phyloP scores from a whole-genome alignment of 2,329 filamentous ascomycete species.

The Fusarium vanettenii region DNA sequence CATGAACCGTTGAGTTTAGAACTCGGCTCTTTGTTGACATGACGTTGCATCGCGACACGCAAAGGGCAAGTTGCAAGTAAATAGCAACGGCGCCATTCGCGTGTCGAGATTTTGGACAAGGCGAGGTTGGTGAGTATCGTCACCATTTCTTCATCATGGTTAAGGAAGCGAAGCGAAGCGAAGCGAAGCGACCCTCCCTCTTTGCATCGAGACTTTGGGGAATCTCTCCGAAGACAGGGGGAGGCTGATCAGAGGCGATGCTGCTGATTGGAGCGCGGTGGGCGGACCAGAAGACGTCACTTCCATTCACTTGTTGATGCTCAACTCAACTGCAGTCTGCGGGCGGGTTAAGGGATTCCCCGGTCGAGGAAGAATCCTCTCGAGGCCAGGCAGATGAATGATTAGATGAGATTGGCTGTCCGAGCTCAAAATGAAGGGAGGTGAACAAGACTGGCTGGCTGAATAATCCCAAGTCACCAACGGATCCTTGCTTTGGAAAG shows the following conservation, averaged over 20 bases:
- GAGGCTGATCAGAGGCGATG: background rate
- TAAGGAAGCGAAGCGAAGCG: conserved; percentile 14
- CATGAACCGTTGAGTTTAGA: conserved; percentile 6
- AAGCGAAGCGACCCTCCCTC: conserved; percentile 4
- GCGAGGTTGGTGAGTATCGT: conserved; percentile 6
- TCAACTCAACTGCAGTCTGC: background rate
- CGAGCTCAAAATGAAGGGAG: conserved; percentile 20
- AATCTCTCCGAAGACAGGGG: background rate
- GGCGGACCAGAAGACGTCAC: background rate
- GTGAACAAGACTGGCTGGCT: conserved; percentile 18
- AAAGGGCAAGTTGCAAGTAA: conserved; percentile 14
- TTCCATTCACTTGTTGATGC: background rate
- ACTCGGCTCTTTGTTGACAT: conserved; percentile 29
- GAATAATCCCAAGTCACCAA: conserved; percentile 18
- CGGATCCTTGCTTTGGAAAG: conserved; percentile 21
- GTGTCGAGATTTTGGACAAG: background rate
- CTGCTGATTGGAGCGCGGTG: conserved; percentile 2
- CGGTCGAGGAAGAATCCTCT: background rate
- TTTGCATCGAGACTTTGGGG: background rate
- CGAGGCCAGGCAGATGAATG: background rate
- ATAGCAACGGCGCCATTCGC: conserved; percentile 20
- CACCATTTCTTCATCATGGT: conserved; percentile 23
- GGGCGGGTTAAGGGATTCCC: background rate
- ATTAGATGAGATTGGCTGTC: conserved; percentile 6
- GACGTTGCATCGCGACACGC: conserved; percentile 28